phyloP scores from a whole-genome alignment of 2,329 filamentous ascomycete species.

The Colletotrichum sansevieriae region DNA sequence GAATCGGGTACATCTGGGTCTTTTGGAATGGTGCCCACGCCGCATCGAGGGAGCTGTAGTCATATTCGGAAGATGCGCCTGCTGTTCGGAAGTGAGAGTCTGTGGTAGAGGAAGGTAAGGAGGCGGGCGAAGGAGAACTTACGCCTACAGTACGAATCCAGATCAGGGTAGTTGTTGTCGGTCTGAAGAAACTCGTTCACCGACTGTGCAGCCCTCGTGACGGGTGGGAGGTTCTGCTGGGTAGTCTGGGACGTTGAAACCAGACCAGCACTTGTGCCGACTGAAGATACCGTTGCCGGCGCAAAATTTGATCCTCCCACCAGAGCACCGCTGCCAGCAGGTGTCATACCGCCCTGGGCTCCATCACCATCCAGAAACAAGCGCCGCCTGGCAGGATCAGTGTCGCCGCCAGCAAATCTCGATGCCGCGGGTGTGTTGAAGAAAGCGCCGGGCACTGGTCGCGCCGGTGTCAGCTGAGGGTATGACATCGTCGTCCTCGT shows the following conservation, averaged over 20 bases:
- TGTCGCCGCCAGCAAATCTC: conserved; percentile 51
- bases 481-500: conserved; percentile 63
- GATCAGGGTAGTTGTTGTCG: conserved; percentile 86
- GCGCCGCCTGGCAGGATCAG: conserved; percentile 64
- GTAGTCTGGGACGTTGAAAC: conserved; percentile 59
- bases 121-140: conserved; percentile 55
- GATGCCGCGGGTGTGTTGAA: conserved; percentile 76
- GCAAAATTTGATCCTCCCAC: conserved; percentile 34
- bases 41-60: conserved; percentile 74
- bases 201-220: conserved; percentile 84
- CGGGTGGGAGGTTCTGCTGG: conserved; percentile 68
- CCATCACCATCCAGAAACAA: conserved; percentile 58
- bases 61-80: conserved; percentile 92
- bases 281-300: conserved; percentile 45
- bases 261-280: conserved; percentile 47
- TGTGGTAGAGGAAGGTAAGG: neutral
- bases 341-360: conserved; percentile 25
- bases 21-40: conserved; percentile 93
- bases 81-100: conserved; percentile 65
- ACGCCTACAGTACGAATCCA: conserved; percentile 92
- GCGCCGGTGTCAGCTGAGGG: conserved; percentile 73
- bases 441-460: conserved; percentile 81
- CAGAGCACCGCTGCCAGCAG: conserved; percentile 29
- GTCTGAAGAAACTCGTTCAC: conserved; percentile 83
- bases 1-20: conserved; percentile 87